Evolutionary conservation across 2,329 filamentous ascomycete species (phyloP).

Genomic region (Exophiala viscosa): DNA sequence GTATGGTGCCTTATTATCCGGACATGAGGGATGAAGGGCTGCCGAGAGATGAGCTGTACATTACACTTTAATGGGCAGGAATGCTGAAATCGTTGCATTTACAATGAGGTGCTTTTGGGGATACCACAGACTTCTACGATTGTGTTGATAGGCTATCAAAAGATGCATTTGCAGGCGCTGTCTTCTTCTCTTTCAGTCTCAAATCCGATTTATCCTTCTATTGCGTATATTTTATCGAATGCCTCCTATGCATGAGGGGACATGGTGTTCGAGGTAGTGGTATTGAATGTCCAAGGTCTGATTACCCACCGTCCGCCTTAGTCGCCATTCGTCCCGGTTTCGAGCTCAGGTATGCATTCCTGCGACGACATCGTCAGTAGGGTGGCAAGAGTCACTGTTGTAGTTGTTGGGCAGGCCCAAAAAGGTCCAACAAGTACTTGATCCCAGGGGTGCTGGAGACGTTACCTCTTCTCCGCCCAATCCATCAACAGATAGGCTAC

Average conservation of each 20-base stretch:
- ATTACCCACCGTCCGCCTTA: neutral
- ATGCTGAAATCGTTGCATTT: neutral
- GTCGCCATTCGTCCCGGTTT: constrained; percentile 37
- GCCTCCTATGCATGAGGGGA: no score
- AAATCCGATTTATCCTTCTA: no score
- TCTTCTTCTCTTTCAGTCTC: no score
- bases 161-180: no score
- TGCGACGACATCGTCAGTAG: constrained; percentile 20
- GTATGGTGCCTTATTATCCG: constrained; percentile 95
- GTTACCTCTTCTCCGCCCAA: constrained; percentile 59
- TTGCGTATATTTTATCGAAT: no score
- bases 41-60: constrained; percentile 74
- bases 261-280: no score
- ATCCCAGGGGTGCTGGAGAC: neutral
- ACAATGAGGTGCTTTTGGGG: neutral
- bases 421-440: neutral
- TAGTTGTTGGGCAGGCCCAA: neutral
- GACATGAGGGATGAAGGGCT: constrained; percentile 76
- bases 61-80: constrained; percentile 56
- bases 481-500: constrained; percentile 76
- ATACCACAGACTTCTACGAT: neutral
- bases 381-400: neutral
- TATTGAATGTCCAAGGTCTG: neutral
- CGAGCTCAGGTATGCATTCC: constrained; percentile 49
- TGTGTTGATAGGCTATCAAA: no score